A percentile compares a stretch with the other conserved stretches of the same genome.
These are phyloP conservation scores for Geranium rotundifolium DNA, from an alignment of 345 rosid genomes.

Conservation along the genomic window DNA sequence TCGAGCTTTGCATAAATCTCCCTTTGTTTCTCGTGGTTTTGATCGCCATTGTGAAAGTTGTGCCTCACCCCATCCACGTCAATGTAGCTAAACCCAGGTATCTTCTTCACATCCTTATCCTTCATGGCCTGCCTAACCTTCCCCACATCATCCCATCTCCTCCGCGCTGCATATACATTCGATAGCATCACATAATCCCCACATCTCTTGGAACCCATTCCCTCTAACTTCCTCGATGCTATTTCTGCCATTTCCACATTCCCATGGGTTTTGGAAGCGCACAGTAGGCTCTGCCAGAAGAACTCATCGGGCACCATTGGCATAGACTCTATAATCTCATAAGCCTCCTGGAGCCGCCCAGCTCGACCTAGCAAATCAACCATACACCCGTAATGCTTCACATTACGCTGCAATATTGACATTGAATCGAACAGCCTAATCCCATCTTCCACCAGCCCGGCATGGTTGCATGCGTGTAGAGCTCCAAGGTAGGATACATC, in stretches of 20 bases:
- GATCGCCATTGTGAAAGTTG: constrained; percentile 65
- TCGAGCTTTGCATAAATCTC: constrained; percentile 58
- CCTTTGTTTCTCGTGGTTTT: constrained; percentile 40
- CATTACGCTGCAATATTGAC: constrained; percentile 42
- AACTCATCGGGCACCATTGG: constrained; percentile 51
- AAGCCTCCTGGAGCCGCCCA: constrained; percentile 61
- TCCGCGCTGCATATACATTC: constrained; percentile 61
- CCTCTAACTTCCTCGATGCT: constrained; percentile 45
- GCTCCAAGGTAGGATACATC: constrained; percentile 55
- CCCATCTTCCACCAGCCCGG: constrained; percentile 74
- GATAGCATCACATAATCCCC: constrained; percentile 79
- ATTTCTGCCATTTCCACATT: constrained; percentile 70
- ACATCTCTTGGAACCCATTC: constrained; percentile 60
- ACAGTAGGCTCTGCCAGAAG: constrained; percentile 79
- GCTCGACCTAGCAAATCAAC: constrained; percentile 81
- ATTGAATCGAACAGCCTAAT: constrained; percentile 42
- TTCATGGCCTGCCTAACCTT: constrained; percentile 68
- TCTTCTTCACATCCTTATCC: constrained; percentile 59
- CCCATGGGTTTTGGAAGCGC: constrained; percentile 59
- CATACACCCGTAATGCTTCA: constrained; percentile 71
- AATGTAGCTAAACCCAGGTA: constrained; percentile 75
- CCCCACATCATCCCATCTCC: constrained; percentile 75
- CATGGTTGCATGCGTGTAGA: constrained; percentile 70
- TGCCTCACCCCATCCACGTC: constrained; percentile 51
- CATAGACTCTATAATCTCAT: constrained; percentile 50